Evolutionary conservation across 139 green algal genomes (phyloP), one percentile per base, ranked within the genome.

Genomic region (Zygnema cylindricum): DNA sequence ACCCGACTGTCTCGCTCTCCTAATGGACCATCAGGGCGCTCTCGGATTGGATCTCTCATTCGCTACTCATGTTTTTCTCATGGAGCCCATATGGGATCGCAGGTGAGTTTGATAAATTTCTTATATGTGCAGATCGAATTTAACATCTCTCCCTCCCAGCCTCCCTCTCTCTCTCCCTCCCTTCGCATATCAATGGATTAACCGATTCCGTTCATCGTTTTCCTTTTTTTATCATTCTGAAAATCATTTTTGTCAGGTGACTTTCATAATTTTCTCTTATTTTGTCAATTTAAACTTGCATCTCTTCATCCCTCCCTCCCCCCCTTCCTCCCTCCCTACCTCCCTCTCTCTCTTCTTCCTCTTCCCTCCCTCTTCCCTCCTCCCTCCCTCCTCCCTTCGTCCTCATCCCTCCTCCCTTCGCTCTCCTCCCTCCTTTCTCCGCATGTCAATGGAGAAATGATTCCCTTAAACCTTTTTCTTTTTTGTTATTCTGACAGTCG

Each of bases 1-100:
- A 63, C 43, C 57, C 0, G 1, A 2, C 30, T 92, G 88, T 69
- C 41, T 36, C 0, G 83, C 81, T 49, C 83, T 93, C 25, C 57
- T 93, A 33, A 93, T 93, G 90, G 91, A 93, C 55, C 35, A 43
- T 35, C 90, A 84, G 0, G 95, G 95, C 1, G 81, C 91, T 43
- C 94, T 98, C 39, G 97, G 97, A 0, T 93, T 99, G 43, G 97
- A 99, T 90, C 93, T 99, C 69, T 94, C 89, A 23, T 98, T 98
- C 89, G 96, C 95, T 21, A 79, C 73, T 25, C 87, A 94, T 69
- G 95, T 99, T 11, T 97, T 98, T 82, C 89, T 99, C 30, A 97
- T 98, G 96, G 97, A 99, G 92, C 97, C 97, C 0, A 90, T 99
- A 36, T 92, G 89, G n/a, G 95, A 99, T 87, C 82, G 49, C 33